These are phyloP conservation scores for Stygiomarasmius scandens DNA, from an alignment of 1,284 basidiomycete species.

Conservation along the genomic window DNA sequence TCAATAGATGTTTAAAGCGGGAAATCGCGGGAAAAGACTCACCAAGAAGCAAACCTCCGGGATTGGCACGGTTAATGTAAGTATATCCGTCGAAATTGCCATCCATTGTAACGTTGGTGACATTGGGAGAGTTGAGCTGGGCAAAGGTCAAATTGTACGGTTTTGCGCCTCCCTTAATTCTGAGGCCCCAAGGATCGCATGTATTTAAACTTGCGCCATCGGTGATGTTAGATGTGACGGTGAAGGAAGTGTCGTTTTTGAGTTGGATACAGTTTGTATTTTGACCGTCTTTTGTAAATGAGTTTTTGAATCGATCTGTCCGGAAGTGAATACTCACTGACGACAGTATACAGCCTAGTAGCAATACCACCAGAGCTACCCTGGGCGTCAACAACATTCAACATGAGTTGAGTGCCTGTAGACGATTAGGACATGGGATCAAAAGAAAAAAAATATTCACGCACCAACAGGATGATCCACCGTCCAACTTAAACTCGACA, in stretches of 20 bases:
- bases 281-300: slow-evolving; percentile 30
- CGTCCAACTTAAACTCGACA: slow-evolving; percentile 42
- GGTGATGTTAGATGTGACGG: slow-evolving; percentile 45
- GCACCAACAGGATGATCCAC: slow-evolving; percentile 46
- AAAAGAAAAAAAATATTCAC: slow-evolving; percentile 18
- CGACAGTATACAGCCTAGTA: slow-evolving; percentile 35
- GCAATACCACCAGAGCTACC: slow-evolving; percentile 45
- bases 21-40: slow-evolving; percentile 21
- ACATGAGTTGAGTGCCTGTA: slow-evolving; percentile 42
- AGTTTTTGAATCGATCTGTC: slow-evolving; percentile 1
- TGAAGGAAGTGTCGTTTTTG: slow-evolving; percentile 33
- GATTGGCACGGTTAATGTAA: slow-evolving; percentile 50
- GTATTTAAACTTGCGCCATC: slow-evolving; percentile 32
- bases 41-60: slow-evolving; percentile 44
- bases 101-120: slow-evolving; percentile 48
- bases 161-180: slow-evolving; percentile 45
- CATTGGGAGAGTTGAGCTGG: slow-evolving; percentile 37
- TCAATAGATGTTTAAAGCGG: neutral
- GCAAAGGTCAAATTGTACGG: slow-evolving; percentile 51
- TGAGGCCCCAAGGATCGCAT: slow-evolving; percentile 51
- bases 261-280: slow-evolving; percentile 40
- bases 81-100: slow-evolving; percentile 43
- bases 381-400: slow-evolving; percentile 48
- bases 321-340: slow-evolving; percentile 26
- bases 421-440: neutral